Conservation (phyloP, 495 filamentous ascomycete species). For the Entonaema liquescens region DNA sequence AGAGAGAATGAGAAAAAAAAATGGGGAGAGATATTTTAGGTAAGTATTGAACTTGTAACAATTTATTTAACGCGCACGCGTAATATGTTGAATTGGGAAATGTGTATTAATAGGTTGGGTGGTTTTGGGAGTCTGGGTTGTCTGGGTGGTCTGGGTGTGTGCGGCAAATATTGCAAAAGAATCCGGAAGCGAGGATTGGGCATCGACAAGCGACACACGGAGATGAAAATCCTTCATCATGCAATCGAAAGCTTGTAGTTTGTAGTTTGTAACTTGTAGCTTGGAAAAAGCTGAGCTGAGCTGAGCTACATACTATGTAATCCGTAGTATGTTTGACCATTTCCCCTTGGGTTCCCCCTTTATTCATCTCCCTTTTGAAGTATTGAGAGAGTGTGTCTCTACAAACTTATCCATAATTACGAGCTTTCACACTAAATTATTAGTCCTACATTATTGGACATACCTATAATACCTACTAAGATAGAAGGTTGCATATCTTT, state of each 20-base stretch:
- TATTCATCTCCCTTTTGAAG: neutral
- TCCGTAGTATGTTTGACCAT: conserved; percentile 48
- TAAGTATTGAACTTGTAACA: conserved; percentile 5
- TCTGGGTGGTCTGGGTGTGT: neutral
- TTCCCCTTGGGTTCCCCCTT: neutral
- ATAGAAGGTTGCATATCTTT: neutral
- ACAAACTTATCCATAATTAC: neutral
- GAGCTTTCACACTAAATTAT: neutral
- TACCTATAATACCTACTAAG: neutral
- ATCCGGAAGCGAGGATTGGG: conserved; percentile 41
- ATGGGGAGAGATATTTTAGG: neutral
- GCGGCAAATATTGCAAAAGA: conserved; percentile 29
- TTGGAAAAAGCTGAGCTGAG: conserved; percentile 24
- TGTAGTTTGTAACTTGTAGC: too few species aligned
- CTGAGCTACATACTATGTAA: conserved; percentile 32
- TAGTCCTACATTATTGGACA: neutral
- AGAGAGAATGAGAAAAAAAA: neutral
- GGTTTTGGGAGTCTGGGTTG: too few species aligned
- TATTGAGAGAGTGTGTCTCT: neutral
- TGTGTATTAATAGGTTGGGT: conserved; percentile 21
- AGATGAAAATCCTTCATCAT: conserved; percentile 41
- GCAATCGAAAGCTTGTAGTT: too few species aligned
- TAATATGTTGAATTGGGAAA: neutral
- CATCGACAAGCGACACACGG: conserved; percentile 37
- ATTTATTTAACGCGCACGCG: conserved; percentile 5